phyloP scores from a whole-genome alignment of 805 yeast genomes.

The Lachancea kluyveri region DNA sequence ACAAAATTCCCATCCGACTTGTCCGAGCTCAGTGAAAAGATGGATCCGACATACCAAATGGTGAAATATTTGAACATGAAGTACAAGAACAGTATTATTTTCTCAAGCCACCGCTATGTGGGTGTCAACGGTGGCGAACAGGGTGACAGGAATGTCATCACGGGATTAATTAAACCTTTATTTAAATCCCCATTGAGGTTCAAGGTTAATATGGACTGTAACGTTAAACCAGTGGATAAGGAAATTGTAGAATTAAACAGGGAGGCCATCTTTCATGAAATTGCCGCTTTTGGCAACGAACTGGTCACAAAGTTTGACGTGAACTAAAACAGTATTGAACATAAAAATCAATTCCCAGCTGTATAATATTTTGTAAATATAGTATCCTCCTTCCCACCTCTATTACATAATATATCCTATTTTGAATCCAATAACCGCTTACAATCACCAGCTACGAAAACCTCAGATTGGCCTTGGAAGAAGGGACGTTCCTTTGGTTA shows the following conservation, averaged over 20 bases:
- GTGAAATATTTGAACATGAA: slow-evolving; percentile 54
- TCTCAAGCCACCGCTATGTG: slow-evolving; percentile 53
- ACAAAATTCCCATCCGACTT: slow-evolving; percentile 31
- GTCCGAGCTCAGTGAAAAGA: slow-evolving; percentile 38
- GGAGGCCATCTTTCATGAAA: slow-evolving; percentile 68
- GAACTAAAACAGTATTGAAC: slow-evolving; percentile 15
- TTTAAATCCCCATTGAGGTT: slow-evolving; percentile 57
- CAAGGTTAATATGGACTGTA: slow-evolving; percentile 72
- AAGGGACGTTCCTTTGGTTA: too few relatives aligned
- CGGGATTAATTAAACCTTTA: slow-evolving; percentile 77
- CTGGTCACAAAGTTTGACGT: slow-evolving; percentile 39
- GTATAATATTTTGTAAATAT: too few relatives aligned
- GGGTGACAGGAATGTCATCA: slow-evolving; percentile 55
- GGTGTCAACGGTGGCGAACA: slow-evolving; percentile 49
- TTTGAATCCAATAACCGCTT: too few relatives aligned
- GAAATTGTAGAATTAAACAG: slow-evolving; percentile 57
- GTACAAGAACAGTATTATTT: slow-evolving; percentile 61
- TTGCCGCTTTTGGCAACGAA: slow-evolving; percentile 63
- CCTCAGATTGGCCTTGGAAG: too few relatives aligned
- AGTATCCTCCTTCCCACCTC: too few relatives aligned
- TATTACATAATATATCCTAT: too few relatives aligned
- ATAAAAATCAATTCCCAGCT: slow-evolving; percentile 2
- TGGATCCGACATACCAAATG: slow-evolving; percentile 58
- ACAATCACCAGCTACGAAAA: too few relatives aligned
- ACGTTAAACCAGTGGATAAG: slow-evolving; percentile 54